Evolutionary conservation across 2,329 filamentous ascomycete species (phyloP).

Genomic region (Erysiphe pulchra): DNA sequence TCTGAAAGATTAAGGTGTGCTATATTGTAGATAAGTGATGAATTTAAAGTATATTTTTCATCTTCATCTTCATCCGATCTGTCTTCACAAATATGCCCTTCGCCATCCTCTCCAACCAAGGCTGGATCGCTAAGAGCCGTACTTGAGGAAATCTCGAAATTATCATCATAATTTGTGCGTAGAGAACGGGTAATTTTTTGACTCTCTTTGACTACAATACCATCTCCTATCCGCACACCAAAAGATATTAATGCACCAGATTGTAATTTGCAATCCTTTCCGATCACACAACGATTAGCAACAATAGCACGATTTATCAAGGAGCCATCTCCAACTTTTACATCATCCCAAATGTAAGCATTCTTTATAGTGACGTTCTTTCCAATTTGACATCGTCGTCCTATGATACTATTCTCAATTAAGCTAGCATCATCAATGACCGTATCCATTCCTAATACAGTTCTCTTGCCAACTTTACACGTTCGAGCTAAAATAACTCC

Average conservation of each 20-base stretch:
- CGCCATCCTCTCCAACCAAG: constrained; percentile 30
- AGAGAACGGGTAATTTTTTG: constrained; percentile 19
- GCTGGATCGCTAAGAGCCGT: constrained; percentile 19
- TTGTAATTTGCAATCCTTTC: constrained; percentile 41
- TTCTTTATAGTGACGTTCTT: constrained; percentile 55
- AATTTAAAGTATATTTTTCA: constrained; percentile 26
- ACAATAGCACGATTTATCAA: constrained; percentile 49
- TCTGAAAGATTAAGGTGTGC: constrained; percentile 16
- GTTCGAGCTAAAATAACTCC: constrained; percentile 48
- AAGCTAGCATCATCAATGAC: constrained; percentile 46
- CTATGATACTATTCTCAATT: constrained; percentile 56
- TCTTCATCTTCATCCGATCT: constrained; percentile 29
- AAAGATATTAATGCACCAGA: constrained; percentile 58
- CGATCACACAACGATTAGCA: constrained; percentile 45
- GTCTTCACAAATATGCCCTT: constrained; percentile 38
- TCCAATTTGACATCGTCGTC: constrained; percentile 65
- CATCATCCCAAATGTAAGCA: constrained; percentile 74
- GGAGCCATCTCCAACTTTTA: constrained; percentile 48
- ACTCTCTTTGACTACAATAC: constrained; percentile 18
- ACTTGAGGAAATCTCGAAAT: constrained; percentile 6
- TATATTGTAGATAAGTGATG: constrained; percentile 14
- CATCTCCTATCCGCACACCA: constrained; percentile 44
- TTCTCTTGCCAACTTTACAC: constrained; percentile 39
- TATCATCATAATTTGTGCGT: constrained; percentile 16
- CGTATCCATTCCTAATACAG: constrained; percentile 53